A percentile compares a stretch with the other conserved stretches of the same genome.
These are phyloP conservation scores for Ceratocystis cacaofunesta DNA, from an alignment of 2,329 filamentous ascomycete genomes.

Conservation along the genomic window DNA sequence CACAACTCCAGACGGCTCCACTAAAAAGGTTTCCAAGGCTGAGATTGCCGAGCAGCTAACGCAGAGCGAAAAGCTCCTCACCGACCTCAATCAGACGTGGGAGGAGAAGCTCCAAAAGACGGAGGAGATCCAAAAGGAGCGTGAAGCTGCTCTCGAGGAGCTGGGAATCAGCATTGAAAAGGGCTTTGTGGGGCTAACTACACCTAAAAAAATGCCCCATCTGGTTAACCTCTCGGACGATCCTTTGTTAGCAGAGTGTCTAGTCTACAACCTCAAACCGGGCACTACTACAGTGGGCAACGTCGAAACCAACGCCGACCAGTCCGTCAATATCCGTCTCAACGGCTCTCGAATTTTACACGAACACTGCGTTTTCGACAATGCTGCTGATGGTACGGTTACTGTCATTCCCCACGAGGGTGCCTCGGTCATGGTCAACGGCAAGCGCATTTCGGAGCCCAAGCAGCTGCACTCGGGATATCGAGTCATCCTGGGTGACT, in stretches of 20 bases:
- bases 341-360: slow-evolving; percentile 87
- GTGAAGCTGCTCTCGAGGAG: slow-evolving; percentile 87
- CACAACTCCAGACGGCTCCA: slow-evolving; percentile 63
- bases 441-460: slow-evolving; percentile 72
- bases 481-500: slow-evolving; percentile 89
- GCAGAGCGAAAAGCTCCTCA: slow-evolving; percentile 90
- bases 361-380: slow-evolving; percentile 89
- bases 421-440: slow-evolving; percentile 98
- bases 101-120: slow-evolving; percentile 92
- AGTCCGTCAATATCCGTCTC: slow-evolving; percentile 73
- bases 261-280: slow-evolving; percentile 96
- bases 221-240: slow-evolving; percentile 94
- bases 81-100: slow-evolving; percentile 96
- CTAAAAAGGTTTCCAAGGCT: slow-evolving; percentile 95
- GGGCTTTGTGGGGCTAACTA: slow-evolving; percentile 86
- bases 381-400: slow-evolving; percentile 73
- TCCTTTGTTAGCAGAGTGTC: slow-evolving; percentile 81
- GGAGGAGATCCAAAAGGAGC: slow-evolving; percentile 93
- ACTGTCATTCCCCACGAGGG: slow-evolving; percentile 77
- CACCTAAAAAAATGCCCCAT: slow-evolving; percentile 98
- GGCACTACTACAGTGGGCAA: slow-evolving; percentile 90
- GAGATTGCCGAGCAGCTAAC: slow-evolving; percentile 94
- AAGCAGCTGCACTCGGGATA: slow-evolving; percentile 81
- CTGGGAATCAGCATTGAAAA: slow-evolving; percentile 98
- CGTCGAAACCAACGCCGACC: slow-evolving; percentile 62